phyloP scores from a whole-genome alignment of 257 asterid genomes.

The Jasminum sambac region DNA sequence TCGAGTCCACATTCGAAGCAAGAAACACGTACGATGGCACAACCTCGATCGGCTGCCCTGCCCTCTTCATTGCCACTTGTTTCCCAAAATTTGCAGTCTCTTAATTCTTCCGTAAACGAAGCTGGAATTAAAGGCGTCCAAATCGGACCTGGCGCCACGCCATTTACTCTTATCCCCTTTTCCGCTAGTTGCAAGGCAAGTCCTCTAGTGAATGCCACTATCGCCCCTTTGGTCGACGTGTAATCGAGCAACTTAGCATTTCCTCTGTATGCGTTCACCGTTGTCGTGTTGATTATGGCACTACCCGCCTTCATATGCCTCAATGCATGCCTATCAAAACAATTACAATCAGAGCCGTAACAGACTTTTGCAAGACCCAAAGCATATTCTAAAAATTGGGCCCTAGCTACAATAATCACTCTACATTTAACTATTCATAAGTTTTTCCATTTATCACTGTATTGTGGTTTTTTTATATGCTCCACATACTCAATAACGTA shows the following conservation, averaged over 20 bases:
- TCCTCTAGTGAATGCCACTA: constrained; percentile 68
- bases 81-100: constrained; percentile 47
- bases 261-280: constrained; percentile 68
- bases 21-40: constrained; percentile 73
- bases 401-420: too few relatives aligned
- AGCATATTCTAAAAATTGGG: too few relatives aligned
- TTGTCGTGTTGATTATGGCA: constrained; percentile 65
- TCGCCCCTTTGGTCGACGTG: constrained; percentile 73
- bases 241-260: constrained; percentile 58
- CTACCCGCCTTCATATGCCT: constrained; percentile 77
- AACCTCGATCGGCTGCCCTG: constrained; percentile 73
- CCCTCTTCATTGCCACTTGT: constrained; percentile 74
- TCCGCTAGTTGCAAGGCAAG: constrained; percentile 53
- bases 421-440: too few relatives aligned
- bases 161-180: constrained; percentile 68
- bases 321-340: constrained; percentile 51
- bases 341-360: not conserved
- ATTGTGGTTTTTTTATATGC: too few relatives aligned
- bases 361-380: too few relatives aligned
- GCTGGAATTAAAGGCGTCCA: constrained; percentile 83
- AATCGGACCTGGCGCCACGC: constrained; percentile 77
- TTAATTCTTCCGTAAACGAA: constrained; percentile 50
- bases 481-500: too few relatives aligned
- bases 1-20: constrained; percentile 59
- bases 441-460: too few relatives aligned